phyloP scores from a whole-genome alignment of 352 stramenopile genomes.

The Globisporangium lucens region DNA sequence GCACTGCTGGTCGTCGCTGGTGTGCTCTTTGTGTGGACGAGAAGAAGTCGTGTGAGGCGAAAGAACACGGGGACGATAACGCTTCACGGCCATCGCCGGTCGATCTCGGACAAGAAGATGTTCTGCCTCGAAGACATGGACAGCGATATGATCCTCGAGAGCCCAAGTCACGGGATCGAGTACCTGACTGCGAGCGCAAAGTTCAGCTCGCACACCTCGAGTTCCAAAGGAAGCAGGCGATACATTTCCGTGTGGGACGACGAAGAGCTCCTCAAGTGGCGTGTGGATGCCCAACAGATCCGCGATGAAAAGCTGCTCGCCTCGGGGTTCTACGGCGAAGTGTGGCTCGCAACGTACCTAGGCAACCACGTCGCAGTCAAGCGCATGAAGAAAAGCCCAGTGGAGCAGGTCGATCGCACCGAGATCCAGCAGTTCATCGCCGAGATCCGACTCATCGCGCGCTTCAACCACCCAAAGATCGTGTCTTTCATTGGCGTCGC shows the following conservation, averaged over 20 bases:
- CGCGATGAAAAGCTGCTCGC: slow-evolving; percentile 33
- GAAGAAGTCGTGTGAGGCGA: neutral
- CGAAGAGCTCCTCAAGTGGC: slow-evolving; percentile 44
- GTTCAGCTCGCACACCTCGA: slow-evolving; percentile 4
- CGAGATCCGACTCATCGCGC: slow-evolving; percentile 46
- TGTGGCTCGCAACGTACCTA: slow-evolving; percentile 53
- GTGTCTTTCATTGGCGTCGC: slow-evolving; percentile 49
- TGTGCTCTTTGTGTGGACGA: slow-evolving; percentile 7
- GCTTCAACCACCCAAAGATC: slow-evolving; percentile 48
- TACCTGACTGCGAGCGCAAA: slow-evolving; percentile 12
- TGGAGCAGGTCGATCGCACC: slow-evolving; percentile 18
- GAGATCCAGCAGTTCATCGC: slow-evolving; percentile 39
- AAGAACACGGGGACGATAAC: neutral
- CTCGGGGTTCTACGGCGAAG: slow-evolving; percentile 37
- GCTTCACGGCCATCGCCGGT: neutral
- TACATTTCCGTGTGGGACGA: slow-evolving; percentile 56
- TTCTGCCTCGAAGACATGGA: slow-evolving; percentile 19
- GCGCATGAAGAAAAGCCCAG: slow-evolving; percentile 30
- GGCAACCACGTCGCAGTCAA: slow-evolving; percentile 47
- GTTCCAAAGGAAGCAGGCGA: slow-evolving; percentile 8
- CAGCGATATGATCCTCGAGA: slow-evolving; percentile 17
- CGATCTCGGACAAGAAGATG: slow-evolving; percentile 17
- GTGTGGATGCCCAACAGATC: slow-evolving; percentile 41
- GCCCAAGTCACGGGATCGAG: neutral
- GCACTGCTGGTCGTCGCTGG: slow-evolving; percentile 5